A percentile compares a stretch with the other conserved stretches of the same genome.
These are phyloP conservation scores for Drosera spatulata DNA, from an alignment of 179 eudicot species.

Conservation along the genomic window DNA sequence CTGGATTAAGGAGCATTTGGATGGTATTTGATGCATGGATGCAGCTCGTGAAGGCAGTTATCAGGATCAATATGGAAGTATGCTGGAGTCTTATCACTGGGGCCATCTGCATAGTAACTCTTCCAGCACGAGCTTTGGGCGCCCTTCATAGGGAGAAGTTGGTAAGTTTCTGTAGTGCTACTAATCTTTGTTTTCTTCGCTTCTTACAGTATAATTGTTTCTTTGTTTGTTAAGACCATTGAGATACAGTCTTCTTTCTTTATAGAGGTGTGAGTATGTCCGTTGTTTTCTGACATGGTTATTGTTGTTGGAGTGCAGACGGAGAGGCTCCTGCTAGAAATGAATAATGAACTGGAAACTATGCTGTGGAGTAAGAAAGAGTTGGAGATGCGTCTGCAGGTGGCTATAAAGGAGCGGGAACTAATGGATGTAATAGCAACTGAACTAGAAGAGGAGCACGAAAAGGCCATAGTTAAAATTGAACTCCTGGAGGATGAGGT, in stretches of 20 bases:
- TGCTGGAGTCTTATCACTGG: constrained; percentile 31
- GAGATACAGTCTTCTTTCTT: no score
- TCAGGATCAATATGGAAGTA: constrained; percentile 30
- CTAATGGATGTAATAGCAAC: constrained; percentile 47
- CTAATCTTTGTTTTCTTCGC: background rate
- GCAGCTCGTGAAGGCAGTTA: constrained; percentile 34
- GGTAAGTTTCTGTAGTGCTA: constrained; percentile 28
- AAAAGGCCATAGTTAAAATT: constrained; percentile 53
- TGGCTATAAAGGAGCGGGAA: constrained; percentile 38
- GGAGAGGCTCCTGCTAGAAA: constrained; percentile 42
- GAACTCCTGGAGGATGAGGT: constrained; percentile 66
- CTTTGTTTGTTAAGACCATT: no score
- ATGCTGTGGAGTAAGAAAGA: constrained; percentile 44
- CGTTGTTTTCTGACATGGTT: no score
- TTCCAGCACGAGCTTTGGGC: constrained; percentile 44
- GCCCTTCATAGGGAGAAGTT: constrained; percentile 58
- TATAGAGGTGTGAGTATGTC: no score
- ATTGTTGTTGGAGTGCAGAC: constrained; percentile 29
- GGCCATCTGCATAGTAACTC: constrained; percentile 26
- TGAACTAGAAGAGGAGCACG: constrained; percentile 81
- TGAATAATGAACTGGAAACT: constrained; percentile 45
- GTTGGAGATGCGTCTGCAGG: constrained; percentile 32
- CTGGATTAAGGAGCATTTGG: constrained; percentile 26
- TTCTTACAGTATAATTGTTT: background rate
- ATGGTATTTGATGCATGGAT: constrained; percentile 35